Evolutionary conservation across 345 rosid species (phyloP).

Genomic region (Gossypium thurberi): DNA sequence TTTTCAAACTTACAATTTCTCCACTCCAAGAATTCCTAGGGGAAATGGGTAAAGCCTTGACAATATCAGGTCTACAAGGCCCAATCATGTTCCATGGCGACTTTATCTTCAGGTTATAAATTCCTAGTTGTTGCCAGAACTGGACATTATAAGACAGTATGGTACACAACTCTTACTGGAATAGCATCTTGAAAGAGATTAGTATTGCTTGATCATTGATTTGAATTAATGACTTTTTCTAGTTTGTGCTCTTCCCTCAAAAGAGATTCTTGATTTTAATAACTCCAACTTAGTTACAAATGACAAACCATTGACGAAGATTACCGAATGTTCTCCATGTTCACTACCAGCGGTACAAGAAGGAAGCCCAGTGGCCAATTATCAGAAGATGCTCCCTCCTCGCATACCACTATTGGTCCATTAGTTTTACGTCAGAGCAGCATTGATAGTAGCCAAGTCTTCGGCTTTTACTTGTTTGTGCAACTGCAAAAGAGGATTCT

Average conservation of each 20-base stretch:
- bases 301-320: background rate
- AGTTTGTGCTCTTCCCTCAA: background rate
- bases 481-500: slow-evolving; percentile 5
- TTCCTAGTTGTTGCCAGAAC: background rate
- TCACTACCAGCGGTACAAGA: background rate
- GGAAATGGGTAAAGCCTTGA: background rate
- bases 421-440: background rate
- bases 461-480: slow-evolving; percentile 8
- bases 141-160: background rate
- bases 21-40: too few species aligned
- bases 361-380: background rate
- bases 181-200: background rate
- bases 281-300: background rate
- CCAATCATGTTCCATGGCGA: background rate
- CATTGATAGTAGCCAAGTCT: background rate
- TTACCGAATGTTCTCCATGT: background rate
- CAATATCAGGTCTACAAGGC: background rate
- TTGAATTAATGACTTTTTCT: background rate
- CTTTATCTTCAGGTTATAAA: background rate
- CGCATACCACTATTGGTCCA: background rate
- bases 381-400: slow-evolving; percentile 7
- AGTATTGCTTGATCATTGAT: background rate
- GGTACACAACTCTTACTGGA: background rate
- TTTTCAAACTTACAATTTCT: too few species aligned
- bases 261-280: background rate